A percentile compares a stretch with the other conserved stretches of the same genome.
phyloP scores from a whole-genome alignment of 2,329 filamentous ascomycete species.

The Gnomoniopsis smithogilvyi region DNA sequence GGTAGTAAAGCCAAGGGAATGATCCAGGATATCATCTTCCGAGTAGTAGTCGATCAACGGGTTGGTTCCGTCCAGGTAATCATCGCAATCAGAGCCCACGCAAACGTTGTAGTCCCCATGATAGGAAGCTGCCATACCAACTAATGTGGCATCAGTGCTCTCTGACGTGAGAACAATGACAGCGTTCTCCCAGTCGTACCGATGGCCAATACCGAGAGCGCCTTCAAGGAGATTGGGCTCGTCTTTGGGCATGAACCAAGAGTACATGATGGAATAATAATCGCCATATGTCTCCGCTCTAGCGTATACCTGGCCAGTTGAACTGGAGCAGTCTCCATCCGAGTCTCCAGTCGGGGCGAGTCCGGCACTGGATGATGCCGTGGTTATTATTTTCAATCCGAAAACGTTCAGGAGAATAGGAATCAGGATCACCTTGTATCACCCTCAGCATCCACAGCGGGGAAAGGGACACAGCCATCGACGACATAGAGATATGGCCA shows the following conservation, averaged over 20 bases:
- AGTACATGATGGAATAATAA: constrained; percentile 37
- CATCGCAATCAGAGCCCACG: constrained; percentile 15
- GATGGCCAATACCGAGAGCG: constrained; percentile 29
- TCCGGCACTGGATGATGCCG: constrained; percentile 27
- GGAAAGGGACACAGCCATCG: constrained; percentile 61
- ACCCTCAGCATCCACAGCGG: constrained; percentile 55
- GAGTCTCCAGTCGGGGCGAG: constrained; percentile 29
- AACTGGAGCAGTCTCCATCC: constrained; percentile 30
- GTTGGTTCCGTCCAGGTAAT: constrained; percentile 20
- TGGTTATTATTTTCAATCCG: not conserved
- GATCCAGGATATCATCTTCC: constrained; percentile 28
- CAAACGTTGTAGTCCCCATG: constrained; percentile 33
- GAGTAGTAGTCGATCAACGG: constrained; percentile 32
- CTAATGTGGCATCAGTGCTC: constrained; percentile 27
- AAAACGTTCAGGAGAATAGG: not conserved
- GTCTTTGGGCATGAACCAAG: constrained; percentile 45
- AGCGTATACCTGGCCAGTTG: constrained; percentile 36
- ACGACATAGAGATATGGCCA: constrained; percentile 53
- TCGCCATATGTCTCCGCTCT: constrained; percentile 27
- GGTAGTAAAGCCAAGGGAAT: constrained; percentile 34
- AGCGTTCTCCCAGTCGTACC: constrained; percentile 38
- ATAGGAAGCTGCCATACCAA: constrained; percentile 34
- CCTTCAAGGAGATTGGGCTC: constrained; percentile 25
- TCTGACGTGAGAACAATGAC: constrained; percentile 29
- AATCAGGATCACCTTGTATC: constrained; percentile 48